Percentiles rank a stretch among this genome's conserved stretches.
phyloP scores from a whole-genome alignment of 352 stramenopile species.

The Phytophthora melonis region DNA sequence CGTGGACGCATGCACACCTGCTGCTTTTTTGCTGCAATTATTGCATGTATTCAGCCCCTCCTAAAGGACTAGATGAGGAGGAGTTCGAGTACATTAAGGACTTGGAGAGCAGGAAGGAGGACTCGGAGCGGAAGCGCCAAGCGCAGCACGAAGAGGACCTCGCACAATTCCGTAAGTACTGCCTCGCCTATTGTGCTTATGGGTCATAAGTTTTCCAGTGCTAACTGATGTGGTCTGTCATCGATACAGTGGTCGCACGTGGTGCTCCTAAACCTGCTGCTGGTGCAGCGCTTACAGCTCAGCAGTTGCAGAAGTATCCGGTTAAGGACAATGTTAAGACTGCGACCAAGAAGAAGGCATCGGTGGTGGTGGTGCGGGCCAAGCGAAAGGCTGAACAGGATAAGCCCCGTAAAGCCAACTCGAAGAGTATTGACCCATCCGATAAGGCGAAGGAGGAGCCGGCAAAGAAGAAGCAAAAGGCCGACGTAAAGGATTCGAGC shows the following conservation, averaged over 20 bases:
- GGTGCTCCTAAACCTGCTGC: slow-evolving; percentile 44
- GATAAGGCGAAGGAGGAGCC: slow-evolving; percentile 5
- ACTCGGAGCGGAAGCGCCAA: slow-evolving; percentile 58
- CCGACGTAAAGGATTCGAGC: slow-evolving; percentile 2
- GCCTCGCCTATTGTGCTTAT: too few relatives aligned
- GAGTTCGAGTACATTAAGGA: slow-evolving; percentile 86
- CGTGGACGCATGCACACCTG: background rate
- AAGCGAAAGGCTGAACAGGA: slow-evolving; percentile 58
- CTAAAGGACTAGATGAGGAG: slow-evolving; percentile 88
- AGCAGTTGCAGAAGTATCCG: slow-evolving; percentile 43
- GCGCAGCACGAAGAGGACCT: slow-evolving; percentile 81
- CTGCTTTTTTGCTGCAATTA: too few relatives aligned
- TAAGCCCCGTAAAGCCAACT: slow-evolving; percentile 25
- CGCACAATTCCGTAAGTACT: slow-evolving; percentile 68
- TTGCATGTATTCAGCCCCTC: slow-evolving; percentile 54
- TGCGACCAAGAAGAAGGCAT: slow-evolving; percentile 32
- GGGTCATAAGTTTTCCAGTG: background rate
- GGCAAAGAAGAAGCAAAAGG: slow-evolving; percentile 38
- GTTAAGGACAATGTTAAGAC: slow-evolving; percentile 43
- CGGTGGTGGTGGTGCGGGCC: slow-evolving; percentile 58
- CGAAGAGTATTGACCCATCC: slow-evolving; percentile 25
- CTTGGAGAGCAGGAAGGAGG: slow-evolving; percentile 65
- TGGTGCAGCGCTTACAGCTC: slow-evolving; percentile 25
- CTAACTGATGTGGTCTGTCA: slow-evolving; percentile 6
- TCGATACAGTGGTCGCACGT: slow-evolving; percentile 60